Base-by-base conservation (phyloP, 495 filamentous ascomycete species). In the Aspergillus baeticus region DNA sequence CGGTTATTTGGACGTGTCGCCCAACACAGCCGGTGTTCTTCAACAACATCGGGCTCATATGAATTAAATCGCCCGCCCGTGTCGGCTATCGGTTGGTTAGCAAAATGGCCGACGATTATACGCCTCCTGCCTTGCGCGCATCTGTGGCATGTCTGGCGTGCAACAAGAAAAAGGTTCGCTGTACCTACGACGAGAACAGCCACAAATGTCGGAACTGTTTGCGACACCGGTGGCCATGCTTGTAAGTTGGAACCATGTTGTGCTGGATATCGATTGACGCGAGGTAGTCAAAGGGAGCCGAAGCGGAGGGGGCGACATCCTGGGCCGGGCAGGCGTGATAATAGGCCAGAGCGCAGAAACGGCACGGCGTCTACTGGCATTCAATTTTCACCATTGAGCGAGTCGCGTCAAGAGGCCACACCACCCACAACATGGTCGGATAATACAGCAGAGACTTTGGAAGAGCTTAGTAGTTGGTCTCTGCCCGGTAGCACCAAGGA, bases 121-220 rank as follows among this genome's bases (percentile, higher is more conserved):
- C 47, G 23, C 61, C 61, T 10, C 61, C 58, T 4, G 58, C 58
- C 42, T 39, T 66, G 10, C 44, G 64, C 7, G 64, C 64, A 46
- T 55, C 64, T 5, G 60, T 55, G 11, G 64, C 64, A 18, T 66
- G 64, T 54, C 52, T 64, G 13, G 64, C 58, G 6, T 64, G 64
- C 33, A 66, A 66, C 44, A 66, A 66, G 33, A 66, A 62, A 26
- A 66, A 66, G 55, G 64, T 63, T 13, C 61, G 63, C 2, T 66
- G 61, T 43, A 66, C 57, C 14, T 66, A 61, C 33, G 51, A 53
- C 23, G 53, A 20, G 15, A 35, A 51, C 17, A 47, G 58, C 17
- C 56, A 29, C 18, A 39, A 51, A 48, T 66, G 63, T 36, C 20
- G 58, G 23, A 63, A 59, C n/a, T 66, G 63, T 29, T 45, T 53